These are phyloP conservation scores for Ogataea pignaliae DNA, from an alignment of 805 yeast genomes.

Conservation along the genomic window DNA sequence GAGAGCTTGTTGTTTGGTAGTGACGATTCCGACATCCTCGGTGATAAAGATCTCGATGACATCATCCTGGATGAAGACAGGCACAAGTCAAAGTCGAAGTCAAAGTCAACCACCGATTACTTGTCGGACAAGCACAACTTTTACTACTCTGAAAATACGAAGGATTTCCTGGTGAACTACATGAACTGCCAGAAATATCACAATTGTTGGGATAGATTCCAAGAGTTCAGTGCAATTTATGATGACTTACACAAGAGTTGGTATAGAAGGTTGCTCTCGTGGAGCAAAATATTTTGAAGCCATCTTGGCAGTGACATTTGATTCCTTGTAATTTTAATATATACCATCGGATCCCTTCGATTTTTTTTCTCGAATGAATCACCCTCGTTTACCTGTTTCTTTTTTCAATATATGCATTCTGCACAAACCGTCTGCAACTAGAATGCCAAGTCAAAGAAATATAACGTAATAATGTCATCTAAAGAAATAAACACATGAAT, in stretches of 20 bases:
- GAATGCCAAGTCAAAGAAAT: too few species aligned
- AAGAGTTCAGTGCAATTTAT: conserved; percentile 30
- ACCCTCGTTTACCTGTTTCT: too few species aligned
- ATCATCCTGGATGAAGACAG: conserved; percentile 2
- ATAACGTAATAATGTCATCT: too few species aligned
- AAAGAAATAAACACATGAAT: too few species aligned
- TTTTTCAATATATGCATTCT: too few species aligned
- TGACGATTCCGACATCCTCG: neutral
- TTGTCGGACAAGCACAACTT: conserved; percentile 23
- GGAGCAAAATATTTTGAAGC: too few species aligned
- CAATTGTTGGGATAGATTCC: conserved; percentile 39
- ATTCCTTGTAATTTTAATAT: too few species aligned
- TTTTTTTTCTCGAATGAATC: too few species aligned
- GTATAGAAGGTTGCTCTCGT: conserved; percentile 20
- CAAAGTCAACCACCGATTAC: conserved; percentile 12
- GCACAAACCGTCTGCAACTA: too few species aligned
- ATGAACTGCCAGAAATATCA: conserved; percentile 35
- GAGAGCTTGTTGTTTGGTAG: conserved; percentile 14
- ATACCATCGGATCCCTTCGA: too few species aligned
- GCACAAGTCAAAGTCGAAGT: conserved; percentile 1
- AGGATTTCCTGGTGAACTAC: conserved; percentile 37
- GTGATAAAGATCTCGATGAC: conserved; percentile 6
- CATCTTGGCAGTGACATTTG: too few species aligned
- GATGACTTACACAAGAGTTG: conserved; percentile 30
- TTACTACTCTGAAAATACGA: conserved; percentile 32